Conservation (phyloP, 495 filamentous ascomycete genomes). For the Penicillium daleae region DNA sequence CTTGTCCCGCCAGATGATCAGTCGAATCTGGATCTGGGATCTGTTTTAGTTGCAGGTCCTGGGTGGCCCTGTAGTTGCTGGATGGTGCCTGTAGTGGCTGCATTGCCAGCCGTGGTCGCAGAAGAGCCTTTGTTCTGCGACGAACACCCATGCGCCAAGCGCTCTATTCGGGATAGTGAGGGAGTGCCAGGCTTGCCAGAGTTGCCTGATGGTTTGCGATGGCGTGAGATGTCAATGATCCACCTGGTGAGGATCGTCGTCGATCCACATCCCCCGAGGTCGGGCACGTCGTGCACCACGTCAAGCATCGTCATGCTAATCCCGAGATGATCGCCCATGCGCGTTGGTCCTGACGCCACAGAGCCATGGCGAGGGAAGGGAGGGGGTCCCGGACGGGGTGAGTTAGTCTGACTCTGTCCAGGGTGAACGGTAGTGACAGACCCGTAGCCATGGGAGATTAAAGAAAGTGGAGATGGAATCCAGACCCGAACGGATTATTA, state of each 20-base stretch:
- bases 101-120: not conserved
- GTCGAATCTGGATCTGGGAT: slow-evolving; percentile 17
- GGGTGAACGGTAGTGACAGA: slow-evolving; percentile 13
- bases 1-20: slow-evolving; percentile 22
- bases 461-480: slow-evolving; percentile 6
- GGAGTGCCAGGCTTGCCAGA: not conserved
- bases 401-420: not conserved
- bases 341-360: slow-evolving; percentile 18
- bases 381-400: not conserved
- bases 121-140: not conserved
- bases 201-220: slow-evolving; percentile 4
- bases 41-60: too few species aligned
- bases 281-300: slow-evolving; percentile 22
- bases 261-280: slow-evolving; percentile 29
- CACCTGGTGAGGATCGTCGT: slow-evolving; percentile 21
- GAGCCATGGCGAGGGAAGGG: not conserved
- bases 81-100: not conserved
- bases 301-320: slow-evolving; percentile 29
- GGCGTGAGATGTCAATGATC: slow-evolving; percentile 27
- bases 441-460: slow-evolving; percentile 23
- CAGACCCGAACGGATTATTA: slow-evolving; percentile 13
- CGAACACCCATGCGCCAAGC: slow-evolving; percentile 27
- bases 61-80: not conserved
- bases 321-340: slow-evolving; percentile 32
- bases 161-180: slow-evolving; percentile 24